Evolutionary conservation across 176 grass and related monocot genomes (phyloP), one percentile per base, ranked within the genome.

Genomic region (Musa itinerans): DNA sequence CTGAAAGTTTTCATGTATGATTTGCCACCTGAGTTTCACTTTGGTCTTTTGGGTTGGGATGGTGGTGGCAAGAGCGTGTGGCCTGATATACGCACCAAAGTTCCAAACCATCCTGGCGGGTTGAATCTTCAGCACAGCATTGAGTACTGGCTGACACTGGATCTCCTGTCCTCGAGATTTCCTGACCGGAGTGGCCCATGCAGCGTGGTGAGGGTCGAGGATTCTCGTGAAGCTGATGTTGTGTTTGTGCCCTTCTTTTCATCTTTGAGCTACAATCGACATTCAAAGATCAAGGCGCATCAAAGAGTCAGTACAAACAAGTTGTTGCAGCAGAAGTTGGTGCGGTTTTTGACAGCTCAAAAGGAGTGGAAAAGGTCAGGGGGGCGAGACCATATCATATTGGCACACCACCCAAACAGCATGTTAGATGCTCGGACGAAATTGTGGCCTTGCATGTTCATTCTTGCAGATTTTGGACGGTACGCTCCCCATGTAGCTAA

Each of bases 121-220:
- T 87, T 98, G 77, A 98, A 98, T 80, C 90, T 91, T 65, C 95
- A 93, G 70, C 95, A 98, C 79, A 93, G 88, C 82, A 87, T 98
- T 54, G 95, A 87, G 79, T 98, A 93, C 78, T 93, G 95, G 95
- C 88, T 98, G 15, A 89, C 94, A 17, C 83, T 98, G 34, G 86
- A 93, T 72, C 86, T 98, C 78, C 86, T 98, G 0, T 89, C 88
- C 25, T 86, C 95, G 10, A 89, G 79, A 80, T 88, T 88, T 81
- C 24, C 83, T 63, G 24, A 74, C 53, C 1, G 53, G 69, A 6
- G 24, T 57, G 67, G 81, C 77, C 82, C 85, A 14, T 98, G 84
- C 16, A 75, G 72, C 10, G 90, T 88, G 50, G 73, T 86, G 9
- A 77, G 88, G 73, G 94, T 91, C 50, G 52, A 77, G 22, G 78